Base-by-base conservation (phyloP, 805 yeast species). In the Yamadazyma akitaensis region DNA sequence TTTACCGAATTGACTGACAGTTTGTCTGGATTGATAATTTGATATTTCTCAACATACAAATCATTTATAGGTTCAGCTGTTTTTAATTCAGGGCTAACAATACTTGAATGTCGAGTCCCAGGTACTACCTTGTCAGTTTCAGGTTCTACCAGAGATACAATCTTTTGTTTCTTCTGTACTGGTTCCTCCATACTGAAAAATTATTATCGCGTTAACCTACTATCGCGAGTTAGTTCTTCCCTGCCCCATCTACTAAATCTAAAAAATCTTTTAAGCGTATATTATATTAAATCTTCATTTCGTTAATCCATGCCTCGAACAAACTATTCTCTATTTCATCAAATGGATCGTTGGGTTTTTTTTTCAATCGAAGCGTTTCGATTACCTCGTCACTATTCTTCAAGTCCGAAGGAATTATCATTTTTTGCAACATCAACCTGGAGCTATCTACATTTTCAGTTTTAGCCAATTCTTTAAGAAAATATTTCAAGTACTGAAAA, bases 271-370 rank as follows among this genome's bases (percentile, higher is more conserved):
- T 28, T 12, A 11, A 28, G 30, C 19, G 37, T 33, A n/a, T 33
- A 33, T 10, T 33, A 16, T 5, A 33, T 33, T 26, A 38, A 12
- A 19, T 35, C n/a, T 38, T 43, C 71, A 68, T 67, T 41, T 60
- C 61, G 35, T 68, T 70, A n/a, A 71, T 61, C 77, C 77, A 72
- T 7, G 72, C 61, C 25, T 65, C 70, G 28, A 70, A 54, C 28
- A 72, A 59, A 43, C 73, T 70, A 13, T 57, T 55, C 47, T 72
- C 76, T 16, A 72, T 70, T 33, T 72, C 77, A 48, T 71, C 75
- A 51, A 66, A 62, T 9, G 53, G 49, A 11, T 37, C 49, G n/a
- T 41, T 42, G 9, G 32, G 32, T 19, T 54, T 49, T 18, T 26
- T 50, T 24, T 46, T 36, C 8, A 17, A 5, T 16, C 31, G 40